phyloP scores from a whole-genome alignment of 2,329 filamentous ascomycete species.

The Phialocephala subalpina region DNA sequence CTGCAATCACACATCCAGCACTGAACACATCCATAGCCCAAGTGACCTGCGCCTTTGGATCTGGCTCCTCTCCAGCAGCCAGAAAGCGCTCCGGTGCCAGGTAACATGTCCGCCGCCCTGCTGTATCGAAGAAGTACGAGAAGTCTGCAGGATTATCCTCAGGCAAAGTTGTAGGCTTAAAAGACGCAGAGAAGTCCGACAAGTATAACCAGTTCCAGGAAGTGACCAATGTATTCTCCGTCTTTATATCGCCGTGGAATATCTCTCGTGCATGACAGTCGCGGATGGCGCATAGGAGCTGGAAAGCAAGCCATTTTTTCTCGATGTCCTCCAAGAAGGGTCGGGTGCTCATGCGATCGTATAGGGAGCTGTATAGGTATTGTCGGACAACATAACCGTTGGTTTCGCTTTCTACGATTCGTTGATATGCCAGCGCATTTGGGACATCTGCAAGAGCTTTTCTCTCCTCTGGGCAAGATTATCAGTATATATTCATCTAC shows the following conservation, averaged over 20 bases:
- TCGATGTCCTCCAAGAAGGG: constrained; percentile 97
- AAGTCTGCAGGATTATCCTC: constrained; percentile 98
- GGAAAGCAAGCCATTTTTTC: constrained; percentile 98
- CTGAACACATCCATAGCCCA: constrained; percentile 99
- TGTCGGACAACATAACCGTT: constrained; percentile 94
- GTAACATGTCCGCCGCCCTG: constrained; percentile 90
- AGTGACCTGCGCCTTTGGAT: constrained; percentile 69
- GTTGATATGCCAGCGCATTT: constrained; percentile 90
- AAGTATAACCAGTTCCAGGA: constrained; percentile 99
- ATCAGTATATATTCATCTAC: constrained; percentile 26
- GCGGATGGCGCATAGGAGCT: constrained; percentile 88
- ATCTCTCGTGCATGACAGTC: constrained; percentile 91
- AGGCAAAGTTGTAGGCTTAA: constrained; percentile 92
- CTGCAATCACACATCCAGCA: constrained; percentile 94
- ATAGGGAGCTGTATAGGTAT: constrained; percentile 94
- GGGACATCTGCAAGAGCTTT: constrained; percentile 82
- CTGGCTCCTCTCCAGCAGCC: constrained; percentile 70
- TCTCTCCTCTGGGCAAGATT: constrained; percentile 71
- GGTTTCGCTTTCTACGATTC: constrained; percentile 88
- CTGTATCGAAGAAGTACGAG: constrained; percentile 97
- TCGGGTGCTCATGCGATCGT: constrained; percentile 94
- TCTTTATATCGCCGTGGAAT: constrained; percentile 98
- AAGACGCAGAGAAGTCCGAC: constrained; percentile 94
- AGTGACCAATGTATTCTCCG: constrained; percentile 94
- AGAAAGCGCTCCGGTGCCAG: constrained; percentile 93